Base-by-base conservation (phyloP, 1,284 basidiomycete species). In the Moesziomyces sp. region DNA sequence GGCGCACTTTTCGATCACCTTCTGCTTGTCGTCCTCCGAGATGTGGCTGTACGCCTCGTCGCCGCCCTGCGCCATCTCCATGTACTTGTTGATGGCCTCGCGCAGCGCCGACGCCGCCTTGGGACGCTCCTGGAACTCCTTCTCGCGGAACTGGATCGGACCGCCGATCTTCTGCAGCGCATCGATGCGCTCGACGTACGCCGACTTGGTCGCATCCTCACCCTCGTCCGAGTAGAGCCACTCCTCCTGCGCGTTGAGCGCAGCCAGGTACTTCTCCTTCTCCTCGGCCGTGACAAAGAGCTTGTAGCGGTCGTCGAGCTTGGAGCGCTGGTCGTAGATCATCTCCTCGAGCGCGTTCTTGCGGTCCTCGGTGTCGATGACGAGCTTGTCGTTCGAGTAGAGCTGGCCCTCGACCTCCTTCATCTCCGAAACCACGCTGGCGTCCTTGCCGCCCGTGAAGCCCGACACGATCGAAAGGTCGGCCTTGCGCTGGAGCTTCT, bases 161-260 rank as follows among this genome's bases (percentile, higher is more conserved):
- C 66, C 74, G 38, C 81, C 82, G 19, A 82, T 70, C 70, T 83
- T 82, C 47, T 78, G 76, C 14, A 83, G 74, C 48, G 58, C 51
- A 18, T 77, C 81, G 46, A 83, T 75, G 45, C 79, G 71, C 51
- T 68, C 65, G 28, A 80, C 78, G 71, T 83, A 83, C 16, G 76
- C 74, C 46, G 78, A 80, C 78, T 83, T 83, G 42, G 61, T 74
- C 24, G 82, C 82, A 43, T 83, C 82, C 63, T 83, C 82, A 46
- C 82, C 82, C 56, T 83, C 81, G 26, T 83, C 82, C 30, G 78
- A 76, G 78, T 83, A 83, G 26, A 83, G 74, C 82, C 82, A 83
- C 66, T 83, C 82, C 73, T 83, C 82, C 50, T 79, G 66, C 16
- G 74, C 77, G 53, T 72, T 76, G 30, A 83, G 74, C 35, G 73